phyloP scores from a whole-genome alignment of 108 stramenopile species.

The Cyclostephanos tholiformis region DNA sequence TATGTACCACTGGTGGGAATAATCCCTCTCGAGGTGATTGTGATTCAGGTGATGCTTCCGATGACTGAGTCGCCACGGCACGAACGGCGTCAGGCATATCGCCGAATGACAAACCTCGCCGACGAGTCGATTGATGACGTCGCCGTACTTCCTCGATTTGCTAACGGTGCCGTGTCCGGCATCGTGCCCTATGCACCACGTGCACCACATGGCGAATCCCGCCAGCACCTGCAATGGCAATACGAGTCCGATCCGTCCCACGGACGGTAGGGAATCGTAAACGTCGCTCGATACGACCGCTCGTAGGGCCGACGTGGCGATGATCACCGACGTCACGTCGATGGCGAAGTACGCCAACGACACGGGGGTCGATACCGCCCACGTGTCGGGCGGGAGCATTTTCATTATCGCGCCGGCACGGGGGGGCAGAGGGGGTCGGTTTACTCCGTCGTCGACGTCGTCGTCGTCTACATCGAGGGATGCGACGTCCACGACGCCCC shows the following conservation, averaged over 20 bases:
- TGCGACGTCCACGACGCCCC: too few species aligned
- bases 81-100: constrained; percentile 72
- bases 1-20: constrained; percentile 78
- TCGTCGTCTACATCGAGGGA: too few species aligned
- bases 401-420: constrained; percentile 53
- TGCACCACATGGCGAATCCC: constrained; percentile 79
- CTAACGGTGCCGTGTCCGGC: constrained; percentile 70
- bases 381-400: constrained; percentile 64
- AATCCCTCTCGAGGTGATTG: constrained; percentile 69
- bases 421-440: not conserved
- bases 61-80: constrained; percentile 64
- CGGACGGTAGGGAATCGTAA: constrained; percentile 47
- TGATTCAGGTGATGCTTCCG: constrained; percentile 65
- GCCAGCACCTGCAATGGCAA: constrained; percentile 64
- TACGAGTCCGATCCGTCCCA: constrained; percentile 45
- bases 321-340: constrained; percentile 51
- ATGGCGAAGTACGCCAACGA: constrained; percentile 63
- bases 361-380: constrained; percentile 54
- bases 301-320: constrained; percentile 58
- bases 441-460: not conserved
- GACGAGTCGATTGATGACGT: constrained; percentile 58
- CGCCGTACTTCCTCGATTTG: constrained; percentile 25
- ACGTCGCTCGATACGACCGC: constrained; percentile 58
- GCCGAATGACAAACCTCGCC: constrained; percentile 70
- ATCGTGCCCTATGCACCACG: constrained; percentile 85